Percentiles rank a stretch among this genome's conserved stretches.
Conservation (phyloP, 2,329 filamentous ascomycete genomes). For the Claviceps digitariae region DNA sequence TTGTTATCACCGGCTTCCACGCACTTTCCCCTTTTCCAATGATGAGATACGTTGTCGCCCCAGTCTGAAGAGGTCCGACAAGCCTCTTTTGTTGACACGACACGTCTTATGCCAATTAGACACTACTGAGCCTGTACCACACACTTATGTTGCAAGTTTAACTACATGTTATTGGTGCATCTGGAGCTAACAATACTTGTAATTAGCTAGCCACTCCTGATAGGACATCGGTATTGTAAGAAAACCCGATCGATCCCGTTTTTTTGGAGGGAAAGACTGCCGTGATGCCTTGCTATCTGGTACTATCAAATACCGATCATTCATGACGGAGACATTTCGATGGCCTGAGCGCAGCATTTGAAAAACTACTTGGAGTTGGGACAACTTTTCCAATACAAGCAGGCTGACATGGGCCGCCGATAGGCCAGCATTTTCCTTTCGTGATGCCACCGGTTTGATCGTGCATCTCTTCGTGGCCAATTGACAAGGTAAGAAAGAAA, state of each 20-base stretch:
- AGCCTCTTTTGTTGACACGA: conserved; percentile 33
- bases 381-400: no score
- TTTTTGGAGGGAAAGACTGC: conserved; percentile 10
- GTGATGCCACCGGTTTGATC: neutral
- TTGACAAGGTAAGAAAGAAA: conserved; percentile 13
- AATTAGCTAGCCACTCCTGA: neutral
- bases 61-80: conserved; percentile 35
- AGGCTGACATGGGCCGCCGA: neutral
- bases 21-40: conserved; percentile 9
- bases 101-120: conserved; percentile 46
- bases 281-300: conserved; percentile 27
- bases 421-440: neutral
- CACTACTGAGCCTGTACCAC: conserved; percentile 26
- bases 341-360: conserved; percentile 15
- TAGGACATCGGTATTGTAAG: neutral
- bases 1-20: neutral
- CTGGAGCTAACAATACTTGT: conserved; percentile 2
- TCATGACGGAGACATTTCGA: conserved; percentile 24
- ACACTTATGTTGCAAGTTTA: neutral
- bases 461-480: neutral
- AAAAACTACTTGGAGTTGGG: neutral
- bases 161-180: neutral
- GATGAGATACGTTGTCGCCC: conserved; percentile 36
- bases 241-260: neutral
- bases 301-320: conserved; percentile 34